Percentiles rank a stretch among this genome's conserved stretches.
These are phyloP conservation scores for Globisporangium lucens DNA, from an alignment of 352 stramenopile species.

Conservation along the genomic window DNA sequence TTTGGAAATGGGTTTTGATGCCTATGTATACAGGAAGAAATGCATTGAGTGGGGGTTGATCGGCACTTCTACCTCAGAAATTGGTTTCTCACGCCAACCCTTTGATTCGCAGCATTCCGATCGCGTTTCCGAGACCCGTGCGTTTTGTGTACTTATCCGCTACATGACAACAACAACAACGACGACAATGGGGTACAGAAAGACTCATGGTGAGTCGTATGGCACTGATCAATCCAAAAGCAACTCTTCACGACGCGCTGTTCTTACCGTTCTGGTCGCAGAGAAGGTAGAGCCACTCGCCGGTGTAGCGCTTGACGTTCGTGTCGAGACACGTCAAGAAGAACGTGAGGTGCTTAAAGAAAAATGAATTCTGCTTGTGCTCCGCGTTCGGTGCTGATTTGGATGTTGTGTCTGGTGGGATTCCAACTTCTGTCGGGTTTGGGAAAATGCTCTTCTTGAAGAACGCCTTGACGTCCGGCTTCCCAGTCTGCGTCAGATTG, in stretches of 20 bases:
- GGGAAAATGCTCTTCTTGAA: conserved; percentile 45
- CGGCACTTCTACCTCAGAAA: background rate
- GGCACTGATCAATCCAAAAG: background rate
- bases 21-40: background rate
- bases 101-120: conserved; percentile 70
- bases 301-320: conserved; percentile 59
- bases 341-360: conserved; percentile 61
- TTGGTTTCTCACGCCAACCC: conserved; percentile 34
- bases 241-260: background rate
- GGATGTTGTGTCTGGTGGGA: no score
- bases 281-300: conserved; percentile 72
- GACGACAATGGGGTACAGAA: background rate
- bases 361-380: conserved; percentile 20
- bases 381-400: background rate
- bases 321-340: conserved; percentile 76
- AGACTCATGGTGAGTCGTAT: conserved; percentile 4
- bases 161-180: conserved; percentile 16
- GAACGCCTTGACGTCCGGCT: conserved; percentile 26
- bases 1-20: background rate
- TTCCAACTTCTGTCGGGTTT: background rate
- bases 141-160: conserved; percentile 70
- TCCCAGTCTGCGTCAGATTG: conserved; percentile 43
- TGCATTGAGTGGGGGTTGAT: background rate
- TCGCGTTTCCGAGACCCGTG: conserved; percentile 68
- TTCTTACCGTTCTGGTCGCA: conserved; percentile 68